Base-by-base conservation (phyloP, 306 rosid genomes). In the Biancaea sappan region DNA sequence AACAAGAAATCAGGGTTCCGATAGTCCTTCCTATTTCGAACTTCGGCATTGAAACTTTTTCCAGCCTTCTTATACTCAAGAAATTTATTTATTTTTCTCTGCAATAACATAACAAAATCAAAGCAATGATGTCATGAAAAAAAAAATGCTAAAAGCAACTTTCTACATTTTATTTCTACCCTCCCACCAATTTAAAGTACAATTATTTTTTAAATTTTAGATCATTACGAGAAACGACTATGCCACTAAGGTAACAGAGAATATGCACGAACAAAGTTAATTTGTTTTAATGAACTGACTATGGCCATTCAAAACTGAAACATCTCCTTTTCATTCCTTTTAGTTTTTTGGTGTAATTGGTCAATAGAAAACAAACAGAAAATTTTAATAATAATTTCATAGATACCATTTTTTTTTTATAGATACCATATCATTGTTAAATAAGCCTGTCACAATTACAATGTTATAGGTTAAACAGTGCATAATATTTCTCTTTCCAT, bases 41-140 rank as follows among this genome's bases (percentile, higher is more conserved):
- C 96, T 82, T 89, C 98, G n/a, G 93, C 89, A 82, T 93, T 93
- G 73, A 93, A 93, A 83, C 98, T 93, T 78, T 87, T 93, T 71
- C 98, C 97, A 67, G 87, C 88, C 80, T 84, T 89, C 83, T 89
- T 93, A 68, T 82, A 89, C 62, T 91, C 96, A 14, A 93, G 92
- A 76, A 91, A 93, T 81, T 86, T 93, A 74, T 83, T 86, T 76
- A 93, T 91, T 85, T 82, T 91, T 79, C 91, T 83, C 98, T 91
- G 92, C 86, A 87, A 67, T 35, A 25, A 71, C 66, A 67, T 35
- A 25, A 71, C 66, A 71, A 71, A 40, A 56, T 12, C 41, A 61
- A 69, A 73, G 63, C 50, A 53, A 60, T 22, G 40, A 60, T 59
- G 64, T 51, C 31, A 77, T 37, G 72, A 57, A 29, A 59, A 72